Base-by-base conservation (phyloP, 2,329 filamentous ascomycete genomes). In the Fusarium humuli region DNA sequence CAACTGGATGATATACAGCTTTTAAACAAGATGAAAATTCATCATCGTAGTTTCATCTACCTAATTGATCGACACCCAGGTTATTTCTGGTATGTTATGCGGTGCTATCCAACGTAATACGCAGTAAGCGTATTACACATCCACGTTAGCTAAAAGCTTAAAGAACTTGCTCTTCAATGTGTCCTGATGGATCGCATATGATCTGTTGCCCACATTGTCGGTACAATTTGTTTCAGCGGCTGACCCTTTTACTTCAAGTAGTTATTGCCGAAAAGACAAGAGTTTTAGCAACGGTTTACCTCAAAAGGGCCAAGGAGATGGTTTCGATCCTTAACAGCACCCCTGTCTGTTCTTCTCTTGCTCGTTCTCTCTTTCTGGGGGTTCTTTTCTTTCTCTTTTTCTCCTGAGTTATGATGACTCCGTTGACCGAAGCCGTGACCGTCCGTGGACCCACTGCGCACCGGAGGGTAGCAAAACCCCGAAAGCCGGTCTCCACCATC, bases 391-490 rank as follows among this genome's bases (percentile, higher is more conserved):
- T 47, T 53, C 25, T 25, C 30, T 56, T 40, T 57, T 57, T 59
- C 46, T 59, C 40, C 29, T 44, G 18, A 59, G 20, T n/a, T 32
- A 41, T 60, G 34, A 41, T 61, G 41, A 45, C 42, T 41, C 61
- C 37, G 42, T 61, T 58, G 61, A 40, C 50, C 25, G 56, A 50
- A 27, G 40, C 42, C 55, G 54, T 63, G 41, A 34, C 55, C 59
- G 45, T 52, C 61, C 49, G 55, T 53, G 23, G 34, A 47, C 54
- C 73, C 67, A 45, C 62, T 59, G 47, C 34, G 34, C 45, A n/a
- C 67, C 76, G 75, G 75, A 72, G 66, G 61, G 56, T 71, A 65
- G 30, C 65, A 74, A 74, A 58, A 77, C 57, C 65, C 76, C 76
- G 76, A 77, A 76, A 48, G 71, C 76, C 76, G 75, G 67, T 37